These are phyloP conservation scores for Russula olivacea DNA, from an alignment of 768 basidiomycete species.

Conservation along the genomic window DNA sequence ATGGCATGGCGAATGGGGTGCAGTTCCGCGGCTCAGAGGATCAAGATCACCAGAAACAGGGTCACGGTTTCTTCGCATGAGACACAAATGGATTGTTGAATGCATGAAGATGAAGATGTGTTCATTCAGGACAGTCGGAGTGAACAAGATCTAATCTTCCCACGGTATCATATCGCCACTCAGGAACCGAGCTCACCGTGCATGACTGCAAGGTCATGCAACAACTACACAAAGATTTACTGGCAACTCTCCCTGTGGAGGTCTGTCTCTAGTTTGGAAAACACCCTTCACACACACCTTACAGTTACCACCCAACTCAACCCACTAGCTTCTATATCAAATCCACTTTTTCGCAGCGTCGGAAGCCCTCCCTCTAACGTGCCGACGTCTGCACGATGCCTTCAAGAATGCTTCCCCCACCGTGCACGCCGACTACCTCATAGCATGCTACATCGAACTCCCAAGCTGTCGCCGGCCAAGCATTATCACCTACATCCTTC, in stretches of 20 bases:
- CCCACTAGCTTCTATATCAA: slow-evolving; percentile 64
- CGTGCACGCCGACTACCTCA: slow-evolving; percentile 64
- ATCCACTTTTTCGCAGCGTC: slow-evolving; percentile 70
- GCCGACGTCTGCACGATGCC: slow-evolving; percentile 45
- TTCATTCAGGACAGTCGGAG: too few species aligned
- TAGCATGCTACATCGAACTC: slow-evolving; percentile 31
- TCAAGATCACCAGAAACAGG: background rate
- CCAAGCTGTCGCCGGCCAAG: background rate
- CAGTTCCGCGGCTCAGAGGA: background rate
- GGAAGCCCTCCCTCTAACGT: slow-evolving; percentile 53
- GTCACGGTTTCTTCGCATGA: background rate
- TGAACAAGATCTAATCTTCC: background rate
- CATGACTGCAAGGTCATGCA: background rate
- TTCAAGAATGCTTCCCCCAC: slow-evolving; percentile 52
- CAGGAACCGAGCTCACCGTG: too few species aligned
- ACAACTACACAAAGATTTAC: background rate
- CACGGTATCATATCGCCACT: background rate
- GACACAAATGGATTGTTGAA: background rate
- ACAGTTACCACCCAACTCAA: background rate
- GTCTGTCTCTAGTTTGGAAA: background rate
- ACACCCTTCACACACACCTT: background rate
- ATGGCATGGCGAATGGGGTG: background rate
- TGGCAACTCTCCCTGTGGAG: slow-evolving; percentile 17
- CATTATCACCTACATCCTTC: slow-evolving; percentile 45
- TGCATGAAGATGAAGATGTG: too few species aligned